phyloP scores from a whole-genome alignment of 306 rosid species.

The Castanea crenata region DNA sequence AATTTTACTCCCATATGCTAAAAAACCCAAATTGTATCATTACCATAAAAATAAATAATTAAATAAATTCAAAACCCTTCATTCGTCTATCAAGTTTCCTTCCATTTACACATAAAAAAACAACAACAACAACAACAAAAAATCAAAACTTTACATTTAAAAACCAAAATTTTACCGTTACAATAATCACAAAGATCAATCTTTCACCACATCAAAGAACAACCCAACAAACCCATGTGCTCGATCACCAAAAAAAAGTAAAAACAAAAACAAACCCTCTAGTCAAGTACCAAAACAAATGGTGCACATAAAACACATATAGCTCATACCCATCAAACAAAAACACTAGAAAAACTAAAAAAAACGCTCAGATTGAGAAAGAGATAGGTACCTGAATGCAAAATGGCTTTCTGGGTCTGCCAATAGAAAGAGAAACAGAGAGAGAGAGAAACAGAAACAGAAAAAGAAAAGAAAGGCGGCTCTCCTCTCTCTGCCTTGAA shows the following conservation, averaged over 20 bases:
- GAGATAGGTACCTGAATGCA: slow-evolving; percentile 33
- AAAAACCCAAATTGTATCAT: background rate
- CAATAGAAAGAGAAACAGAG: background rate
- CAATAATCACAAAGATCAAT: background rate
- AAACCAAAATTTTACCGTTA: background rate
- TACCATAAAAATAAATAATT: background rate
- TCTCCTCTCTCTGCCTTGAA: slow-evolving; percentile 33
- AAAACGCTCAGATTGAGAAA: background rate
- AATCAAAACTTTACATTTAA: background rate
- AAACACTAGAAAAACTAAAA: background rate
- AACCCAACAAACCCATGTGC: background rate
- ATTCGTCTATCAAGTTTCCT: background rate
- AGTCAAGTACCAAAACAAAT: background rate
- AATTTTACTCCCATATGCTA: background rate
- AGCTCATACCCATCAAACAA: slow-evolving; percentile 7
- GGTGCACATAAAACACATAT: slow-evolving; percentile 5
- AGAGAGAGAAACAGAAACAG: background rate
- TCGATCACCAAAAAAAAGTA: background rate
- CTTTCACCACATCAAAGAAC: slow-evolving; percentile 4
- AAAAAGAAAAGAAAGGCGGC: slow-evolving; percentile 29
- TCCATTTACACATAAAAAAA: background rate
- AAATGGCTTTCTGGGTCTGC: slow-evolving; percentile 19
- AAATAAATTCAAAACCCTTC: slow-evolving; percentile 1
- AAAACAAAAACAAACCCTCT: background rate
- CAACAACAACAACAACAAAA: background rate